These are phyloP conservation scores for Delitschia confertaspora DNA, from an alignment of 495 filamentous ascomycete genomes.

Conservation along the genomic window DNA sequence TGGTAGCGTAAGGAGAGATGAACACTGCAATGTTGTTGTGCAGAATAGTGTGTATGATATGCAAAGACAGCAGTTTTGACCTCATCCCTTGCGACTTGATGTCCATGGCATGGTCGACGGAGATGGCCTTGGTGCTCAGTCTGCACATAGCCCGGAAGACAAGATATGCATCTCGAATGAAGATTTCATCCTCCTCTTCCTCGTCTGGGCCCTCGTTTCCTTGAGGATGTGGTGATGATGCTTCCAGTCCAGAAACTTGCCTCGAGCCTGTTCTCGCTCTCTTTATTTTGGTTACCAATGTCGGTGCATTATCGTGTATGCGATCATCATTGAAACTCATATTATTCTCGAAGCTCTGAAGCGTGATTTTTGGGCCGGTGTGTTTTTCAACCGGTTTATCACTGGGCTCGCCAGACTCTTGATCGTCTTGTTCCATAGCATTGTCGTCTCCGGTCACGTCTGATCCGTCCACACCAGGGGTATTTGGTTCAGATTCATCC, in stretches of 20 bases:
- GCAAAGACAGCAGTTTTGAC: constrained; percentile 88
- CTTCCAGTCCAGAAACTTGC: constrained; percentile 42
- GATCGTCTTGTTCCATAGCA: constrained; percentile 26
- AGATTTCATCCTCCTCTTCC: constrained; percentile 93
- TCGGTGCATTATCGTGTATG: constrained; percentile 82
- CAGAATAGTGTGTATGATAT: constrained; percentile 86
- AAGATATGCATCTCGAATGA: constrained; percentile 90
- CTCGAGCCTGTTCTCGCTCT: constrained; percentile 45
- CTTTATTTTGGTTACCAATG: constrained; percentile 79
- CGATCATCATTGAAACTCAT: constrained; percentile 89
- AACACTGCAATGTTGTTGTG: constrained; percentile 86
- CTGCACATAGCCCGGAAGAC: constrained; percentile 98
- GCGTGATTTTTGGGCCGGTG: constrained; percentile 70
- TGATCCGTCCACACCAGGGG: constrained; percentile 32
- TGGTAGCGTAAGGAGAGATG: constrained; percentile 78
- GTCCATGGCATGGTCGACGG: constrained; percentile 85
- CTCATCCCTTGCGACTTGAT: constrained; percentile 91
- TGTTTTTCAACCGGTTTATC: constrained; percentile 52
- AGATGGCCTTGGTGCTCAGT: constrained; percentile 80
- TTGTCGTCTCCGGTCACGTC: constrained; percentile 29
- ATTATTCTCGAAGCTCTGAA: constrained; percentile 89
- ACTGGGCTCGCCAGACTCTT: constrained; percentile 41
- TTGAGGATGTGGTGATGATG: constrained; percentile 35
- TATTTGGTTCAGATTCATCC: constrained; percentile 32
- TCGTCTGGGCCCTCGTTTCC: constrained; percentile 51